Percentiles rank a stretch among this genome's conserved stretches.
These are phyloP conservation scores for Xanthoparmelia taractica DNA, from an alignment of 495 filamentous ascomycete species.

Conservation along the genomic window DNA sequence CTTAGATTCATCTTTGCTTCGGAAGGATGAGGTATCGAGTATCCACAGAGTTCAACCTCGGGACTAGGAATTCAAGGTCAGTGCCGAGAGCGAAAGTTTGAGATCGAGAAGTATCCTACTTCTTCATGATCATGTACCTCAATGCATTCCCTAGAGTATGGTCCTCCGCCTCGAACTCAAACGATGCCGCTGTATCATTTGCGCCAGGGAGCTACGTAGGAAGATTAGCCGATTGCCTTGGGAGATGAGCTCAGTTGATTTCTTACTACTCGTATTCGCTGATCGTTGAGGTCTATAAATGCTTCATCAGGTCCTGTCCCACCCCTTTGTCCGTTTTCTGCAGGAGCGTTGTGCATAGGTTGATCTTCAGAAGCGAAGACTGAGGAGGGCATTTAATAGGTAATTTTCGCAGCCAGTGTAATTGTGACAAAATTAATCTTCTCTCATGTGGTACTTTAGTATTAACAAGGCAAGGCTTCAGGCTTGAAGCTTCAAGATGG, in stretches of 20 bases:
- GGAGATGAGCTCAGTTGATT: not conserved
- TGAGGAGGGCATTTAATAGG: constrained; percentile 17
- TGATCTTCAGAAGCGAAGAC: constrained; percentile 16
- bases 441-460: not conserved
- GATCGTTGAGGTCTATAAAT: constrained; percentile 13
- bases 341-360: constrained; percentile 11
- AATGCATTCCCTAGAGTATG: constrained; percentile 94
- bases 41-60: constrained; percentile 93
- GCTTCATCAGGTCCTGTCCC: not conserved
- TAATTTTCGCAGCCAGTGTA: not conserved
- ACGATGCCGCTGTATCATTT: constrained; percentile 64
- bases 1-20: constrained; percentile 93
- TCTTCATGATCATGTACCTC: constrained; percentile 96
- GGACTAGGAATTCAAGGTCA: constrained; percentile 44
- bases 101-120: constrained; percentile 46
- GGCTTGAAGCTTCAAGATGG: too few species aligned
- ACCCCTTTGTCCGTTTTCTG: not conserved
- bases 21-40: constrained; percentile 94
- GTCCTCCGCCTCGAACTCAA: constrained; percentile 85
- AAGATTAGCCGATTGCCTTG: not conserved
- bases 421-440: not conserved
- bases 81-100: not conserved
- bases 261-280: constrained; percentile 34
- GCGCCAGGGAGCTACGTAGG: constrained; percentile 56
- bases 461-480: not conserved